Percentiles rank a stretch among this genome's conserved stretches.
These are phyloP conservation scores for Xylaria sp. DNA, from an alignment of 2,329 filamentous ascomycete species.

Conservation along the genomic window DNA sequence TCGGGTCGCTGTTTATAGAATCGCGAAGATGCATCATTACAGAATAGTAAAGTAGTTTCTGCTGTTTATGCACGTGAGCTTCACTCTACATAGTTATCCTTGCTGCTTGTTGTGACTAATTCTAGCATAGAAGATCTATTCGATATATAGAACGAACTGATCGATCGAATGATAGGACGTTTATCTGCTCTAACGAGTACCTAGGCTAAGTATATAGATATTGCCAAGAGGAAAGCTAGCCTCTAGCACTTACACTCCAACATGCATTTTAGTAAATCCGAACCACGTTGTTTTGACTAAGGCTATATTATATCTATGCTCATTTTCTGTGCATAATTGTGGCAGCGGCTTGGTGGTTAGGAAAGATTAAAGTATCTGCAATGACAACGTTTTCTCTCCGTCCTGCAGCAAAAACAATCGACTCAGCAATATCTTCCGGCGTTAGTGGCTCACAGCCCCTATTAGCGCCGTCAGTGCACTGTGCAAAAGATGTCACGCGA, in stretches of 20 bases:
- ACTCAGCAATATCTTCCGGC: slow-evolving; percentile 3
- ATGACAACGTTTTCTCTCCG: slow-evolving; percentile 5
- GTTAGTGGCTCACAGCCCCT: slow-evolving; percentile 2
- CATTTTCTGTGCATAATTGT: slow-evolving; percentile 9
- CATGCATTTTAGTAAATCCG: too few relatives aligned
- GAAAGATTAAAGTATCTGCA: background rate
- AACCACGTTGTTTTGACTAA: too few relatives aligned
- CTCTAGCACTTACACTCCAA: too few relatives aligned
- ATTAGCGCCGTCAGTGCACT: background rate
- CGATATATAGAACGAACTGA: background rate
- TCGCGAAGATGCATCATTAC: background rate
- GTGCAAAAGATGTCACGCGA: background rate
- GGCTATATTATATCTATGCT: background rate
- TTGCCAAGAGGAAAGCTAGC: background rate
- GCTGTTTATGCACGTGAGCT: background rate
- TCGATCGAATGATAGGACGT: too few relatives aligned
- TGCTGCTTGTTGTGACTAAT: too few relatives aligned
- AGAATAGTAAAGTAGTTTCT: background rate
- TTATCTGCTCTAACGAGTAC: background rate
- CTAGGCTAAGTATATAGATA: background rate
- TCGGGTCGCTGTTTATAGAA: background rate
- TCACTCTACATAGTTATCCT: too few relatives aligned
- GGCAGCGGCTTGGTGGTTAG: slow-evolving; percentile 4
- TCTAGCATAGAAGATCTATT: background rate
- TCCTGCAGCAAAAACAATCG: slow-evolving; percentile 6